phyloP scores from a whole-genome alignment of 225 moss, liverwort and hornwort species.

The Takakia lepidozioides region DNA sequence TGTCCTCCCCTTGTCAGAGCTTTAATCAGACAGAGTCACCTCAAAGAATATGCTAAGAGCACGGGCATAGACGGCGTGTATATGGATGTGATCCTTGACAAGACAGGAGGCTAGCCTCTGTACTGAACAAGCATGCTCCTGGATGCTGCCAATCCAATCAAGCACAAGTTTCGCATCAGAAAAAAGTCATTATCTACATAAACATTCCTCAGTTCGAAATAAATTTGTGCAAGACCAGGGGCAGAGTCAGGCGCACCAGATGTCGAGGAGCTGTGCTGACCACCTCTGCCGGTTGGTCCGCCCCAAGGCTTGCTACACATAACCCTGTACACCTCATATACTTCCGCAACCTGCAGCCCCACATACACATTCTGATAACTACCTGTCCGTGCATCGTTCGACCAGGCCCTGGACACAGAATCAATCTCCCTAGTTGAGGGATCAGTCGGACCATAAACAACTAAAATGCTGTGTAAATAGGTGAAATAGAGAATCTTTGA shows the following conservation, averaged over 20 bases:
- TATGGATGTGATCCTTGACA: conserved; percentile 68
- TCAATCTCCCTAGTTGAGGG: too few relatives aligned
- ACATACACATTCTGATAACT: too few relatives aligned
- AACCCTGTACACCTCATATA: conserved; percentile 57
- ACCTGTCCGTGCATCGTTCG: too few relatives aligned
- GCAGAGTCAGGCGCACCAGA: conserved; percentile 46
- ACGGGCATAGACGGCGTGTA: conserved; percentile 71
- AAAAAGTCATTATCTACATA: background rate
- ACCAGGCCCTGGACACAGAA: too few relatives aligned
- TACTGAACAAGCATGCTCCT: conserved; percentile 55
- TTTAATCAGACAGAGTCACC: too few relatives aligned
- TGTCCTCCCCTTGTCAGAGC: too few relatives aligned
- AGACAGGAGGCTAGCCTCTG: conserved; percentile 46
- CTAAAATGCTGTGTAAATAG: too few relatives aligned
- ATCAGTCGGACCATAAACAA: too few relatives aligned
- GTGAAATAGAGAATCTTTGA: too few relatives aligned
- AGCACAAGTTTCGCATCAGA: background rate
- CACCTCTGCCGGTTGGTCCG: conserved; percentile 67
- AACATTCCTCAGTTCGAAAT: too few relatives aligned
- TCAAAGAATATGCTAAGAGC: conserved; percentile 17
- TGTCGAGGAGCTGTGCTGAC: conserved; percentile 63
- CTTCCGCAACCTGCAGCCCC: conserved; percentile 51
- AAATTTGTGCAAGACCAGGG: background rate
- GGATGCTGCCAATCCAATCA: conserved; percentile 48
- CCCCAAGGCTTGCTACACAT: conserved; percentile 52